Evolutionary conservation across 805 yeast species (phyloP).

Genomic region (Suhomyces vadensis): DNA sequence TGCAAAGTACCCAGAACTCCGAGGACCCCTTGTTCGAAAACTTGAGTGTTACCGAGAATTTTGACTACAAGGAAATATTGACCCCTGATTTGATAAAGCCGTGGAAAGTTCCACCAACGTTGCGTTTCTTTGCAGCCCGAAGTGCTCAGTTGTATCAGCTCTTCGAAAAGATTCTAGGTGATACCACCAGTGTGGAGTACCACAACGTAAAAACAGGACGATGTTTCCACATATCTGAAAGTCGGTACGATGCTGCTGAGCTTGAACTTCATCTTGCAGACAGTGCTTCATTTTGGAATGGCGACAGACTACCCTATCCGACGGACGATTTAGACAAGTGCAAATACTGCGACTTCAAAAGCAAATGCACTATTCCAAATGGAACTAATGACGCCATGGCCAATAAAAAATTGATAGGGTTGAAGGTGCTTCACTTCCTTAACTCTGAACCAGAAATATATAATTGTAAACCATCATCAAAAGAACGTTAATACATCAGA

Average conservation of each 20-base stretch:
- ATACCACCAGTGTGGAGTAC: slow-evolving; percentile 54
- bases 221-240: slow-evolving; percentile 40
- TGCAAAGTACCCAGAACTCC: too few species aligned
- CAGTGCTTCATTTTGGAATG: slow-evolving; percentile 58
- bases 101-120: slow-evolving; percentile 60
- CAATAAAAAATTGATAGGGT: not conserved
- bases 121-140: slow-evolving; percentile 57
- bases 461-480: slow-evolving; percentile 17
- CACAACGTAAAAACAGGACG: slow-evolving; percentile 35
- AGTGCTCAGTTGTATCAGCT: slow-evolving; percentile 47
- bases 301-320: slow-evolving; percentile 50
- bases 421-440: slow-evolving; percentile 1
- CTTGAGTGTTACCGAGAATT: slow-evolving; percentile 9
- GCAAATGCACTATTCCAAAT: slow-evolving; percentile 16
- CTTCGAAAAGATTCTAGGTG: slow-evolving; percentile 37
- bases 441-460: not conserved
- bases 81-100: slow-evolving; percentile 29
- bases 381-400: not conserved
- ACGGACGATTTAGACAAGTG: slow-evolving; percentile 48
- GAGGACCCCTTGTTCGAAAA: slow-evolving; percentile 6
- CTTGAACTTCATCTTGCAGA: slow-evolving; percentile 29
- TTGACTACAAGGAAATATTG: slow-evolving; percentile 22
- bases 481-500: slow-evolving; percentile 13
- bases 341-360: slow-evolving; percentile 53
- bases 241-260: slow-evolving; percentile 34